Evolutionary conservation across 306 rosid species (phyloP).

Genomic region (Vigna angularis): DNA sequence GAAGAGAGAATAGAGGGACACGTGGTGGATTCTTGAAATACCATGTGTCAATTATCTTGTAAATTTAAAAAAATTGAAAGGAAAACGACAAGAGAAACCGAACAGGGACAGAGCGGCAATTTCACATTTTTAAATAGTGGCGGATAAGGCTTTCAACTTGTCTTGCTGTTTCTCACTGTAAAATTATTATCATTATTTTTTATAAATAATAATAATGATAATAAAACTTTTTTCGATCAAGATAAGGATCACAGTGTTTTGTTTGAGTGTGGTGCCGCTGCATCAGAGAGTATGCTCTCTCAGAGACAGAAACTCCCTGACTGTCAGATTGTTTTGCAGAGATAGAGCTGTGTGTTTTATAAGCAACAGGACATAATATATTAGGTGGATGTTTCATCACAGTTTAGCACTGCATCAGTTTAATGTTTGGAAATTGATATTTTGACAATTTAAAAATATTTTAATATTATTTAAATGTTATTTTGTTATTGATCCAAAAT

Average conservation of each 20-base stretch:
- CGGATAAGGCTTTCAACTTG: constrained; percentile 22
- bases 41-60: not conserved
- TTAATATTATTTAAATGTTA: too few relatives aligned
- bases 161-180: constrained; percentile 23
- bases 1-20: not conserved
- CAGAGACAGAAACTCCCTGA: not conserved
- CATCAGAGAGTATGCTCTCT: not conserved
- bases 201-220: too few relatives aligned
- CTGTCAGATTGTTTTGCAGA: too few relatives aligned
- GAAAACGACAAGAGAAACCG: constrained; percentile 6
- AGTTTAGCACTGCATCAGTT: too few relatives aligned
- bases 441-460: too few relatives aligned
- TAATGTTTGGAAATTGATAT: too few relatives aligned
- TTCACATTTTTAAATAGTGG: constrained; percentile 1
- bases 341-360: too few relatives aligned
- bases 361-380: too few relatives aligned
- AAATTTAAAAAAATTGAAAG: not conserved
- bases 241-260: constrained; percentile 5
- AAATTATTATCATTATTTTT: not conserved
- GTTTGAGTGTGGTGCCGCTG: not conserved
- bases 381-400: too few relatives aligned
- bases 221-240: not conserved
- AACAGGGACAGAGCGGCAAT: constrained; percentile 16
- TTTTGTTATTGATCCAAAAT: too few relatives aligned
- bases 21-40: not conserved